These are phyloP conservation scores for Rhytidiadelphus loreus DNA, from an alignment of 225 moss, liverwort and hornwort species.

Conservation along the genomic window DNA sequence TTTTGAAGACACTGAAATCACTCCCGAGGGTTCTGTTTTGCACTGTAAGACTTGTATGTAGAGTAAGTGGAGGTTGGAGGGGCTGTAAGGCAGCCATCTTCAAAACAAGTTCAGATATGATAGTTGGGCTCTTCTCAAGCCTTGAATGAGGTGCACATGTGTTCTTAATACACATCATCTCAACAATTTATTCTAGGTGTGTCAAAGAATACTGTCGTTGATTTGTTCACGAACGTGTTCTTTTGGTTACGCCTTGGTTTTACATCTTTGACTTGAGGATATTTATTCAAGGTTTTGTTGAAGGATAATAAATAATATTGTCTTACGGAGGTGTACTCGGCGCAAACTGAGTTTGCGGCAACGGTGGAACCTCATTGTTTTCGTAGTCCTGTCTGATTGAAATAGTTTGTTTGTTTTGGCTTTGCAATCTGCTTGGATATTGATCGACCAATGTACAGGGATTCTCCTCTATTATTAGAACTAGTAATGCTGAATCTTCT, in stretches of 20 bases:
- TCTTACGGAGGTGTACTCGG: background rate
- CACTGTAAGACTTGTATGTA: background rate
- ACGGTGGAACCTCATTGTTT: background rate
- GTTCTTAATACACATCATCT: background rate
- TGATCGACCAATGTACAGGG: background rate
- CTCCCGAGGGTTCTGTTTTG: background rate
- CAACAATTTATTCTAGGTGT: conserved; percentile 14
- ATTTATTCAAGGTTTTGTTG: conserved; percentile 21
- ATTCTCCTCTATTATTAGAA: background rate
- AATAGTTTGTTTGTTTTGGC: background rate
- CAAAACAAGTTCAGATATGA: background rate
- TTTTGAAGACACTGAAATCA: background rate
- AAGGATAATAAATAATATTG: background rate
- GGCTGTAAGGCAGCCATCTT: background rate
- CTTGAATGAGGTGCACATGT: conserved; percentile 10
- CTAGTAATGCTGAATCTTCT: background rate
- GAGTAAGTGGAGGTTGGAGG: background rate
- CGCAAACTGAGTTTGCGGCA: background rate
- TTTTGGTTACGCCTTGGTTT: background rate
- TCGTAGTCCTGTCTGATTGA: background rate
- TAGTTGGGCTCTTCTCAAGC: conserved; percentile 3
- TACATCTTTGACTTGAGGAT: conserved; percentile 5
- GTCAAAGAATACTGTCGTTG: background rate
- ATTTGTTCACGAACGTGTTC: background rate
- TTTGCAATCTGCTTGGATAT: background rate